These are phyloP conservation scores for Mrakia frigida DNA, from an alignment of 768 basidiomycete genomes.

Conservation along the genomic window DNA sequence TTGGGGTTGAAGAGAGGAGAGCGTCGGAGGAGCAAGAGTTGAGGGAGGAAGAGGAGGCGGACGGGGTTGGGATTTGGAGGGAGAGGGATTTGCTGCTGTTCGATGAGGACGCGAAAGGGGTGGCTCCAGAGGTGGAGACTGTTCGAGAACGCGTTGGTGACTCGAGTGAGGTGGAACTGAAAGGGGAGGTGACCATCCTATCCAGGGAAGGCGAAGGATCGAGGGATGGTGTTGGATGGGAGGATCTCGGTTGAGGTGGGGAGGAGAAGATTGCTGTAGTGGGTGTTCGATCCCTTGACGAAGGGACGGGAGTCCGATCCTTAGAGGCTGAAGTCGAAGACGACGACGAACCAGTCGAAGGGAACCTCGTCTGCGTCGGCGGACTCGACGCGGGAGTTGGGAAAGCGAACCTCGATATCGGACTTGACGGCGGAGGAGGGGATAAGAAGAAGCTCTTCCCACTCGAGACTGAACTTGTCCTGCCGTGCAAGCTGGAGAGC, in stretches of 20 bases:
- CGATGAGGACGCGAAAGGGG: not conserved
- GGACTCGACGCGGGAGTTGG: not conserved
- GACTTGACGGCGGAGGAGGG: not conserved
- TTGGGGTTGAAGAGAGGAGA: too few species aligned
- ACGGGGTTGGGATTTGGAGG: not conserved
- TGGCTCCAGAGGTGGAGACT: not conserved
- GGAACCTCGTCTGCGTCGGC: slow-evolving; percentile 6
- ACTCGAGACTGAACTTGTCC: slow-evolving; percentile 12
- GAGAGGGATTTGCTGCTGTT: not conserved
- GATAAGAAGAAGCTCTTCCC: slow-evolving; percentile 13
- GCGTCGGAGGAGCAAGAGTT: not conserved
- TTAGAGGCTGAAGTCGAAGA: not conserved
- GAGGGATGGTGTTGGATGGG: not conserved
- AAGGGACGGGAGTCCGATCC: not conserved
- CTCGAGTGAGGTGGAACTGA: not conserved
- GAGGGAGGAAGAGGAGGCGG: not conserved
- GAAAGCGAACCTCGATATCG: not conserved
- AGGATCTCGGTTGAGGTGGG: slow-evolving; percentile 2
- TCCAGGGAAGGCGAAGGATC: slow-evolving; percentile 6
- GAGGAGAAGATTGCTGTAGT: not conserved
- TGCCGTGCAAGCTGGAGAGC: not conserved
- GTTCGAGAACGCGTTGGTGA: not conserved
- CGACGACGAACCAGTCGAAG: not conserved
- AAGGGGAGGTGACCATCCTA: not conserved
- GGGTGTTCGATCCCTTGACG: not conserved